These are phyloP conservation scores for Chrysanthemum makinoi DNA, from an alignment of 129 eudicot genomes.

Conservation along the genomic window DNA sequence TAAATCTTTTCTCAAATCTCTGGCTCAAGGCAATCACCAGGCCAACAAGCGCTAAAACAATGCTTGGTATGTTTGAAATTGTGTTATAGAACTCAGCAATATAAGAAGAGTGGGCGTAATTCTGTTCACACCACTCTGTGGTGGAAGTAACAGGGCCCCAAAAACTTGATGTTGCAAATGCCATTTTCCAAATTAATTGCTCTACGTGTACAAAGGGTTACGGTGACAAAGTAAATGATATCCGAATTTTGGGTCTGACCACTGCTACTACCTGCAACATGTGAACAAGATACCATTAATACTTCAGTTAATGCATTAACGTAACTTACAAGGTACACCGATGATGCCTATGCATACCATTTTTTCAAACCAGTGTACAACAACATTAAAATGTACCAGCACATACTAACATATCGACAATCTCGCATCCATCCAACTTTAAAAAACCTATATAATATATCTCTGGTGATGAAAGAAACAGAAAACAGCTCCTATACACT, in stretches of 20 bases:
- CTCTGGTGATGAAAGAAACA: no score
- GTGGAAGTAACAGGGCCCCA: conserved; percentile 79
- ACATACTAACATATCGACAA: no score
- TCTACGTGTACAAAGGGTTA: not conserved
- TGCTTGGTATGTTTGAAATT: conserved; percentile 49
- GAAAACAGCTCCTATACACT: no score
- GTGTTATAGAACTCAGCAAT: conserved; percentile 77
- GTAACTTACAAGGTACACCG: no score
- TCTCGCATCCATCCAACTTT: no score
- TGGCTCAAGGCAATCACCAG: conserved; percentile 57
- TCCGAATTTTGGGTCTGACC: not conserved
- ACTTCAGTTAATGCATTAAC: not conserved
- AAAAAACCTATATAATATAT: no score
- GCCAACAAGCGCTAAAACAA: conserved; percentile 56
- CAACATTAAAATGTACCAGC: no score
- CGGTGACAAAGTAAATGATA: not conserved
- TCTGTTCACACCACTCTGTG: conserved; percentile 61
- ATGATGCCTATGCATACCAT: no score
- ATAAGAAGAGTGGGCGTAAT: conserved; percentile 56
- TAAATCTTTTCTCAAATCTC: conserved; percentile 68
- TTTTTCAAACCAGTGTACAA: no score
- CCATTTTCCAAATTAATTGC: conserved; percentile 38
- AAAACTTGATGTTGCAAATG: conserved; percentile 59
- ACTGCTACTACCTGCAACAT: conserved; percentile 15
- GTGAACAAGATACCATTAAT: not conserved